Evolutionary conservation across 345 rosid species (phyloP), one percentile per base, ranked within the genome.

Genomic region (Rhodomyrtus tomentosa): DNA sequence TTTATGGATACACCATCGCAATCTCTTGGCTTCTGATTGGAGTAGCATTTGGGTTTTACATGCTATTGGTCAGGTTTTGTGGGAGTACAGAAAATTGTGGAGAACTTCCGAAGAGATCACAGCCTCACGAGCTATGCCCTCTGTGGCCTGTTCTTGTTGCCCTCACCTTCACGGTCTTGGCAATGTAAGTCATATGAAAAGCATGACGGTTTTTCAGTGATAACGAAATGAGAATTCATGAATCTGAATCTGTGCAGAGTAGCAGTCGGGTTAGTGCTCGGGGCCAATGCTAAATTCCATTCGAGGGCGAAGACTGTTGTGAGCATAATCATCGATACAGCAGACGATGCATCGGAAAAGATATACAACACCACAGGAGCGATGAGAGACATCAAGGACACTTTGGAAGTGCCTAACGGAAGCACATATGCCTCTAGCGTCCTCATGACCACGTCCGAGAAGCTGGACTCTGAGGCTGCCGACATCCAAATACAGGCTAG

Each of bases 241-340:
- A 27, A 36, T 8, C 32, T 20, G 25, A 22, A 50, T 81, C 50
- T 81, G 8, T 27, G 87, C 92, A 94, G 98, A 85, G 87, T 68
- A 86, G 94, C 95, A 53, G 73, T 91, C 1, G 95, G 94, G 36
- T 81, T 94, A 54, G 93, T 89, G 85, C 91, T 94, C 24, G 98
- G 95, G 29, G 95, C 92, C 29, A 93, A 84, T 82, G 90, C 81
- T 27, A 91, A 82, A 80, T 94, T 93, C 87, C 91, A 89, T 82
- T 91, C 92, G 2, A 82, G 85, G 81, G 94, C 94, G 2, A 88
- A 84, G 73, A 87, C 87, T 0, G 88, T 91, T 24, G 92, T 91
- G 83, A 55, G 87, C 82, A 94, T 93, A 42, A 84, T 94, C 83
- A 93, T 94, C 3, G 82, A 88, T 32, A 93, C 95, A 2, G 95